Evolutionary conservation across 768 basidiomycete species (phyloP), one percentile per base, ranked within the genome.

Genomic region (Cystofilobasidium macerans): DNA sequence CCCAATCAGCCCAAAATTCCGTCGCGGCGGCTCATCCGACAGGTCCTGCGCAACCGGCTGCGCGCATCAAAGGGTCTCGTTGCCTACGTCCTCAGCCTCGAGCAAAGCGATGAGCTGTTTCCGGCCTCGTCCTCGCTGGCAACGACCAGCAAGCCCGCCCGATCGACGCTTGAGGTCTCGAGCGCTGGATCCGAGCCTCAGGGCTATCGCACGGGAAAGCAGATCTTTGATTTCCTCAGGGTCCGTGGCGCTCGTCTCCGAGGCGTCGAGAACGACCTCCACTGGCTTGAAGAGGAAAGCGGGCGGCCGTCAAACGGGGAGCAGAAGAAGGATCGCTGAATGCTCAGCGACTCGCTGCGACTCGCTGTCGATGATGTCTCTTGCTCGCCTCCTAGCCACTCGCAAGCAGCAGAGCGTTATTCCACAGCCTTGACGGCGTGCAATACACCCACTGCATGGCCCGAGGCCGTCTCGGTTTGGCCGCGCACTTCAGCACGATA

Each of bases 21-120:
- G 13, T 86, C 89, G 12, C 84, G 89, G 53, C 83, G 85, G 53
- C 83, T 95, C 66, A 85, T 97, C 71, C 87, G 89, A 24, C 89
- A 95, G 76, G 87, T 95, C 64, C 79, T 97, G 60, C 82, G 88
- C 22, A 86, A 87, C 30, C 85, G 93, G n/a, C 82, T 85, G 6
- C 85, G 90, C 74, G 90, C 91, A 20, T 82, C 85, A 40, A 83
- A 84, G 67, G 84, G 85, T 8, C 82, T 97, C 22, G 85, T 85
- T 22, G 76, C 77, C 60, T 85, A 89, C 74, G 83, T 94, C 24
- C 47, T 67, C 16, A 51, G 22, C 40, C 53, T 67, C 54, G 65
- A 67, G 40, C 20, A 48, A 12, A 47, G 33, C 13, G 42, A 61
- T 7, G 59, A 53, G 1, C 38, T 42, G 28, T 40, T 60, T 18